Conservation (phyloP, 2,329 filamentous ascomycete genomes). For the Cladophialophora carrionii region DNA sequence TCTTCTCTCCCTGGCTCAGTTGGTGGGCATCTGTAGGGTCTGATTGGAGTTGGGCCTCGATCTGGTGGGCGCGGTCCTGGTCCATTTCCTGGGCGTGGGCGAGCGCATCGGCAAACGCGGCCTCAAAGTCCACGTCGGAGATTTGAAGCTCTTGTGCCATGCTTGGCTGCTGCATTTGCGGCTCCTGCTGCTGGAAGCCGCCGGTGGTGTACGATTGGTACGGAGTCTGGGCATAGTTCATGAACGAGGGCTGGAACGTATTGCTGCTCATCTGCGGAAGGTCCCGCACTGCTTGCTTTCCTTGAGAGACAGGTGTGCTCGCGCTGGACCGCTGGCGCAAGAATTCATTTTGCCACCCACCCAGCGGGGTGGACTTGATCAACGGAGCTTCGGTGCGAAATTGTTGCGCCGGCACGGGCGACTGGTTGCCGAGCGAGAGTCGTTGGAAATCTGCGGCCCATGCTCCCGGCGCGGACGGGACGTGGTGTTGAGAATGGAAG, state of each 20-base stretch:
- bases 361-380: constrained; percentile 38
- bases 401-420: constrained; percentile 54
- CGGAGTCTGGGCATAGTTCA: constrained; percentile 29
- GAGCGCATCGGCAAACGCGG: constrained; percentile 36
- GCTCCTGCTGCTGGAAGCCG: constrained; percentile 16
- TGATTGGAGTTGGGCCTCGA: constrained; percentile 5
- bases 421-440: constrained; percentile 47
- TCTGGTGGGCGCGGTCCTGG: constrained; percentile 7
- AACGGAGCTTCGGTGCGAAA: constrained; percentile 47
- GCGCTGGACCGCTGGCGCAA: constrained; percentile 45
- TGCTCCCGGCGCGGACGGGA: constrained; percentile 36
- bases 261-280: constrained; percentile 35
- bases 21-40: constrained; percentile 17
- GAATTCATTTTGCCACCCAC: constrained; percentile 67
- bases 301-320: constrained; percentile 38
- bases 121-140: constrained; percentile 35
- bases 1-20: constrained; percentile 35
- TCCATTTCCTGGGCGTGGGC: constrained; percentile 35
- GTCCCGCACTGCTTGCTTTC: constrained; percentile 27
- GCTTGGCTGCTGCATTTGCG: constrained; percentile 39
- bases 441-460: constrained; percentile 56
- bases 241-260: constrained; percentile 20
- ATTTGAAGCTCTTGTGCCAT: constrained; percentile 29
- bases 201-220: constrained; percentile 32
- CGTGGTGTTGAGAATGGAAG: constrained; percentile 38